Base-by-base conservation (phyloP, 2,329 filamentous ascomycete genomes). In the Alternaria hordeiaustralica region DNA sequence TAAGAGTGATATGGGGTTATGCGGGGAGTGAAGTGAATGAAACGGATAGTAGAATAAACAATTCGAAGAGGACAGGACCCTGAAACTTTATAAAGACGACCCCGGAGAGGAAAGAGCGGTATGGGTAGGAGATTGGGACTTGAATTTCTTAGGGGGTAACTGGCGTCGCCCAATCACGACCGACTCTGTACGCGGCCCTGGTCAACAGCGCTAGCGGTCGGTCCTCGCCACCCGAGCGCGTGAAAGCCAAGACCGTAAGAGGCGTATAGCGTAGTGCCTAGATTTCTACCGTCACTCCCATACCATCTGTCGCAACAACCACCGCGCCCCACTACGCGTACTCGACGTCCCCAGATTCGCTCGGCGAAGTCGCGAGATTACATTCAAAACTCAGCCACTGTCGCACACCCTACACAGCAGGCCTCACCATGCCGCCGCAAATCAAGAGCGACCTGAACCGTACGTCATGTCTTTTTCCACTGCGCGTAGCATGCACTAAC, bases 401-500 rank as follows among this genome's bases (percentile, higher is more conserved):
- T 23, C 41, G 18, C 43, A 57, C 36, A 58, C 3, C 43, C 26
- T 56, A 30, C 58, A 18, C 55, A 53, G 41, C 21, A 33, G 15
- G 49, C 36, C 36, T 58, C 55, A 65, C 36, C 60, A 95, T 96
- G 89, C 92, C 92, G 60, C 92, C 94, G 12, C 94, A 97, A 80
- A 97, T 97, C 79, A 97, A 98, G 81, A 92, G 96, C 79, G 94
- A 97, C 78, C 87, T 97, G 50, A 97, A 98, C 83, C 89, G 96
- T 58, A 96, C 94, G 49, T 41, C 28, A 53, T 41, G 9, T 23
- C 20, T 25, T 11, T 33, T 23, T 18, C 8, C 21, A n/a, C 20
- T 13, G 13, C 30, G 23, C 21, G 28, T 18, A 53, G n/a, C 12
- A 3, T 25, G 5, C 12, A 41, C 49, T 53, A 20, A 53, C 49